Evolutionary conservation across 768 basidiomycete genomes (phyloP), one percentile per base, ranked within the genome.

Genomic region (Boletellus ananas): DNA sequence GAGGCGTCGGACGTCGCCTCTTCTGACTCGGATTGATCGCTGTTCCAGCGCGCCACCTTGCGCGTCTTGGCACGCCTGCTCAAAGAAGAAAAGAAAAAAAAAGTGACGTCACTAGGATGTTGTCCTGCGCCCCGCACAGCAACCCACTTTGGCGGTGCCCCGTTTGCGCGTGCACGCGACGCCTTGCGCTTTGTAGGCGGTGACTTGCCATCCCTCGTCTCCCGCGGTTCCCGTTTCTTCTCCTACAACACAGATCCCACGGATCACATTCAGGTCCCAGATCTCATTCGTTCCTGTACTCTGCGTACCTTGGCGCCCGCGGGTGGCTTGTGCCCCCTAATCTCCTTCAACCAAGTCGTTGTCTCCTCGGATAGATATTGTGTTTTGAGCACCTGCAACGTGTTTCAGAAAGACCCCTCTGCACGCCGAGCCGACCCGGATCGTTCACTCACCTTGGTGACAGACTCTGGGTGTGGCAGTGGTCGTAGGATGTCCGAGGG

Each of bases 401-500:
- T 29, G 20, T 47, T 37, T 58, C 44, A 51, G 31, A n/a, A 34
- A 10, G 10, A 33, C 6, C 17, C 31, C 1, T 16, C 43, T 3
- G 16, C 3, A 3, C 23, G 8, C 14, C 3, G 13, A 21, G 16
- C 20, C 37, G 37, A 11, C 13, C 3, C 10, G 18, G 34, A 18
- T 20, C 33, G n/a, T 9, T 52, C 17, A 45, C 61, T 41, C 39
- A 82, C 90, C 77, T 84, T 76, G 50, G 81, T 81, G 1, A 79
- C 79, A 0, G 79, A 79, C 38, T 88, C 90, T 3, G 78, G 65
- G 56, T 69, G 83, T 1, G 85, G 83, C 41, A 94, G 72, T 2
- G 84, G 71, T 25, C 82, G 79, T 52, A 98, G 78, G 41, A 96
- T 90, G 63, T 96, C 94, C 13, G 75, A 62, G 0, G 94, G 95